Evolutionary conservation across 2,329 filamentous ascomycete genomes (phyloP).

Genomic region (Alternaria ethzedia): DNA sequence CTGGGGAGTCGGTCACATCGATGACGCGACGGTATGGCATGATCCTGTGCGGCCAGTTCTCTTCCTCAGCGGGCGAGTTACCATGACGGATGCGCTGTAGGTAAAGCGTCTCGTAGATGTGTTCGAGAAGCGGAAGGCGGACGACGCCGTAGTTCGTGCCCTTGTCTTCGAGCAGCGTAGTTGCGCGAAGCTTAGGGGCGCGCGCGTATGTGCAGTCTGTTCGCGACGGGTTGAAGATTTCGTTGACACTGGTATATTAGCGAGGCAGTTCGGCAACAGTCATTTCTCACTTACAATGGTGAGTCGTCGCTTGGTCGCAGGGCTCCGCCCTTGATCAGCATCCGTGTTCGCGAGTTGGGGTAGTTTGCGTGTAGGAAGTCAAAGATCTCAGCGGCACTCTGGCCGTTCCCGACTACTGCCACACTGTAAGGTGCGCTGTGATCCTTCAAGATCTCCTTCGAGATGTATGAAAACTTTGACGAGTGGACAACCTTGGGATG

Average conservation of each 20-base stretch:
- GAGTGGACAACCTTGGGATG: conserved; percentile 84
- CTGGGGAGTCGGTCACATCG: conserved; percentile 61
- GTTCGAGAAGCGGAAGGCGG: conserved; percentile 85
- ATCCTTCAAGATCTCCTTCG: conserved; percentile 65
- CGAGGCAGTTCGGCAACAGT: background rate
- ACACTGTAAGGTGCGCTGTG: conserved; percentile 69
- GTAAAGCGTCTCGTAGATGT: conserved; percentile 87
- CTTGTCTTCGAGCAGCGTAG: conserved; percentile 71
- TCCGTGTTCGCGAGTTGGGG: conserved; percentile 76
- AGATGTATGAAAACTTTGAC: conserved; percentile 76
- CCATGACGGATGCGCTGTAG: conserved; percentile 75
- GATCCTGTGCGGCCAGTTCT: conserved; percentile 82
- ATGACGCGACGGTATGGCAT: conserved; percentile 71
- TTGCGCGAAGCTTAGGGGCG: conserved; percentile 66
- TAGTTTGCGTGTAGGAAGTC: conserved; percentile 83
- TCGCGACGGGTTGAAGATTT: conserved; percentile 90
- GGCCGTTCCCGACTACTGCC: conserved; percentile 85
- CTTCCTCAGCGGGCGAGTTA: conserved; percentile 63
- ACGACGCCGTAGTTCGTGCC: conserved; percentile 96
- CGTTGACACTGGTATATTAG: conserved; percentile 74
- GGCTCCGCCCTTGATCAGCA: conserved; percentile 84
- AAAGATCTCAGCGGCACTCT: conserved; percentile 95
- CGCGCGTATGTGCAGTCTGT: conserved; percentile 78
- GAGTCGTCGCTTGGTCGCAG: conserved; percentile 92
- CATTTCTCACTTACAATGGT: conserved; percentile 74